Conservation (phyloP, 2,329 filamentous ascomycete genomes). For the Nemania sp. region DNA sequence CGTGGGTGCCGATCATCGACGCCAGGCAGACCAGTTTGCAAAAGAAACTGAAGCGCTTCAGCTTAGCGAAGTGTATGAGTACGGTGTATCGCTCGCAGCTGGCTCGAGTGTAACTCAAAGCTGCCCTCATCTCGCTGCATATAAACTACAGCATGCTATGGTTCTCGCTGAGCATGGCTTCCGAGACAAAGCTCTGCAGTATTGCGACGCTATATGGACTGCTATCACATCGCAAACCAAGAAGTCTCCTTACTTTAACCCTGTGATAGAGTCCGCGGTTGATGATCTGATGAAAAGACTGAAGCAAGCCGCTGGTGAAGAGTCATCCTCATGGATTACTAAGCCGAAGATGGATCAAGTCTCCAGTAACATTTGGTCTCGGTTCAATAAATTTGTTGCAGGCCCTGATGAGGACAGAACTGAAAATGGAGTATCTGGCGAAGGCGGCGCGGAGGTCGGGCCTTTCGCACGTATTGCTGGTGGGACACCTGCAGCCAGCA, state of each 20-base stretch:
- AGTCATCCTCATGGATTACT: slow-evolving; percentile 84
- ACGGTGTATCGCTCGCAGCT: slow-evolving; percentile 74
- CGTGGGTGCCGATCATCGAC: slow-evolving; percentile 80
- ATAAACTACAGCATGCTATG: slow-evolving; percentile 89
- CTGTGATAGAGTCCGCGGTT: slow-evolving; percentile 71
- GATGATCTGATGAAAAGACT: slow-evolving; percentile 85
- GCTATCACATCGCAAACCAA: slow-evolving; percentile 81
- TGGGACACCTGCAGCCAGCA: slow-evolving; percentile 75
- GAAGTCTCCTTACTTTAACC: slow-evolving; percentile 84
- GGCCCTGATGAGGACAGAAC: slow-evolving; percentile 80
- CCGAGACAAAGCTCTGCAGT: slow-evolving; percentile 81
- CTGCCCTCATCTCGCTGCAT: slow-evolving; percentile 82
- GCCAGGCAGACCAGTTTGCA: slow-evolving; percentile 71
- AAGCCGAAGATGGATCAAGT: slow-evolving; percentile 97
- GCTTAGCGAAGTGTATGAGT: slow-evolving; percentile 96
- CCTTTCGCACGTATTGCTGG: slow-evolving; percentile 83
- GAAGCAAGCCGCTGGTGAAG: slow-evolving; percentile 82
- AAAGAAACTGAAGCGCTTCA: slow-evolving; percentile 85
- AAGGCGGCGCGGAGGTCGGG: slow-evolving; percentile 64
- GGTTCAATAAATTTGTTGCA: slow-evolving; percentile 94
- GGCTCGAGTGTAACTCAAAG: slow-evolving; percentile 58
- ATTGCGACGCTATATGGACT: slow-evolving; percentile 81
- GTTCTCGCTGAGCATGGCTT: slow-evolving; percentile 82
- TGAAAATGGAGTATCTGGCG: slow-evolving; percentile 60
- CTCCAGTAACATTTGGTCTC: slow-evolving; percentile 85